Percentiles rank a stretch among this genome's conserved stretches.
Conservation (phyloP, 768 basidiomycete genomes). For the Nidularia sp. region DNA sequence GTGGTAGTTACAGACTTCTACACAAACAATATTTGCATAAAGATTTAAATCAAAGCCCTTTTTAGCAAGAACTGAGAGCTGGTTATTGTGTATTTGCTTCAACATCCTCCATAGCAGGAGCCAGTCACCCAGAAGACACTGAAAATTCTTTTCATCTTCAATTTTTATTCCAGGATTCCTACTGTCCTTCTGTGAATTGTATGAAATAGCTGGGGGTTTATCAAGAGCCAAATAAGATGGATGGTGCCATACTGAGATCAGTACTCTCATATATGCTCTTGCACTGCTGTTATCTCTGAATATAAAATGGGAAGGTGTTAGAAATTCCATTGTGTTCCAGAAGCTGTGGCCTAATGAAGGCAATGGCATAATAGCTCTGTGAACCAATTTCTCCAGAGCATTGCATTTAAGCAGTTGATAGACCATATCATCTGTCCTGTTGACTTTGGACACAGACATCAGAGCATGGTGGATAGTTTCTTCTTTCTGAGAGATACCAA, state of each 20-base stretch:
- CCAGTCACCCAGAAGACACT: slow-evolving; percentile 10
- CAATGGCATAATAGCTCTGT: slow-evolving; percentile 6
- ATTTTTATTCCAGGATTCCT: background rate
- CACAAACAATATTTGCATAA: slow-evolving; percentile 7
- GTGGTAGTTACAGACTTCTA: slow-evolving; percentile 9
- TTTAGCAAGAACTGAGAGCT: background rate
- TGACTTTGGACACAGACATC: slow-evolving; percentile 5
- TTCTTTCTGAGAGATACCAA: slow-evolving; percentile 6
- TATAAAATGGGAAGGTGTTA: slow-evolving; percentile 1
- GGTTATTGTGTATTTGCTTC: slow-evolving; percentile 1
- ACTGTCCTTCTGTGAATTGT: background rate
- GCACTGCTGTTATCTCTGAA: background rate
- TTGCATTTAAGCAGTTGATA: slow-evolving; percentile 5
- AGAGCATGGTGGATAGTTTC: slow-evolving; percentile 5
- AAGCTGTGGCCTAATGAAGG: slow-evolving; percentile 7
- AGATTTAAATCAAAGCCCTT: slow-evolving; percentile 8
- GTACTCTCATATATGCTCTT: slow-evolving; percentile 3
- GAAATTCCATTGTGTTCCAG: slow-evolving; percentile 5
- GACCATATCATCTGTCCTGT: slow-evolving; percentile 5
- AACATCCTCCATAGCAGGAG: slow-evolving; percentile 8
- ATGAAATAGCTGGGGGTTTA: slow-evolving; percentile 8
- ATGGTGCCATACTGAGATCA: slow-evolving; percentile 12
- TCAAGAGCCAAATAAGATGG: slow-evolving; percentile 3
- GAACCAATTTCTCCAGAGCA: slow-evolving; percentile 6
- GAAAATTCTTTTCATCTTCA: background rate